phyloP scores from a whole-genome alignment of 2,329 filamentous ascomycete genomes.

The Metarhizium brunneum region DNA sequence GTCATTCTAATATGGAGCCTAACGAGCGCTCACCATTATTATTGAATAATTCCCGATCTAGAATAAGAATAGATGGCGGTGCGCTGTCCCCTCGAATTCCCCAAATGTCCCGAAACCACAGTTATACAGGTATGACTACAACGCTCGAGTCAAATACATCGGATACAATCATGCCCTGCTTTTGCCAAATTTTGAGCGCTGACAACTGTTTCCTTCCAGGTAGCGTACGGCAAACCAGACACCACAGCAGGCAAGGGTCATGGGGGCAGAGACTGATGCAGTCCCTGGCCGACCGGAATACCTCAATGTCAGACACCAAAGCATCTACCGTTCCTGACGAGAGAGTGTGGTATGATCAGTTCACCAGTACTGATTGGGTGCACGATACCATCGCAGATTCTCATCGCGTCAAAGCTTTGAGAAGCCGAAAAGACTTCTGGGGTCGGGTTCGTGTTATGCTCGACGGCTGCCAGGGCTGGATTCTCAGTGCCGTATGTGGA shows the following conservation, averaged over 20 bases:
- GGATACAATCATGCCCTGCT: not conserved
- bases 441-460: constrained; percentile 70
- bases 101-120: constrained; percentile 30
- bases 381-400: constrained; percentile 95
- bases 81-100: constrained; percentile 17
- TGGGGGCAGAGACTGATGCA: constrained; percentile 53
- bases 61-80: constrained; percentile 30
- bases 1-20: constrained; percentile 20
- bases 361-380: constrained; percentile 96
- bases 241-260: constrained; percentile 50
- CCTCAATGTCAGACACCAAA: constrained; percentile 54
- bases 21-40: constrained; percentile 36
- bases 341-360: constrained; percentile 97
- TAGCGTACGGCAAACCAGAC: constrained; percentile 28
- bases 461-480: constrained; percentile 88
- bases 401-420: constrained; percentile 74
- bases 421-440: constrained; percentile 72
- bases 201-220: constrained; percentile 16
- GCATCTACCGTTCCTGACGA: constrained; percentile 65
- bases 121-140: constrained; percentile 28
- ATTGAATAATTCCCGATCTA: constrained; percentile 30
- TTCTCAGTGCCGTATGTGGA: constrained; percentile 83
- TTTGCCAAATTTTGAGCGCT: not conserved
- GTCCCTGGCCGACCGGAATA: constrained; percentile 49
- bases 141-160: not conserved